Percentiles rank a stretch among this genome's conserved stretches.
Evolutionary conservation across 495 filamentous ascomycete species (phyloP).

Genomic region (Rhypophila decipiens): DNA sequence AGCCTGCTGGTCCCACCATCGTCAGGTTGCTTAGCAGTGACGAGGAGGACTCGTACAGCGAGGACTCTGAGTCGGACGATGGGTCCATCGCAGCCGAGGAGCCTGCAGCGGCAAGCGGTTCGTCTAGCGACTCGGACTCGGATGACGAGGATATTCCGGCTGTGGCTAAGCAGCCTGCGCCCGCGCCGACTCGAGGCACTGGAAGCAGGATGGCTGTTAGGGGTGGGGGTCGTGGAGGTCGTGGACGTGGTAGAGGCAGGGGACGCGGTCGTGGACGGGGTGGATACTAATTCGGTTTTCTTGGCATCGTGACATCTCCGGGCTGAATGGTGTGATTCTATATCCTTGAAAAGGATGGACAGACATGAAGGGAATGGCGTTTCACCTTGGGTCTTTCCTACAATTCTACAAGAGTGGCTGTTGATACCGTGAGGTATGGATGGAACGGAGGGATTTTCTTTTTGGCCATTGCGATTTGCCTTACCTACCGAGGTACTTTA

Average conservation of each 20-base stretch:
- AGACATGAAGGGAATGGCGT: too few species aligned
- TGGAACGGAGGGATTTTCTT: too few species aligned
- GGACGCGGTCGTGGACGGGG: conserved; percentile 1
- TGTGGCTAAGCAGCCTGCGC: not conserved
- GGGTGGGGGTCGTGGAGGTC: not conserved
- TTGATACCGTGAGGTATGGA: too few species aligned
- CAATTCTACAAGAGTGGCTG: too few species aligned
- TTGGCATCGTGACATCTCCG: too few species aligned
- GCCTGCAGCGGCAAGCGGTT: not conserved
- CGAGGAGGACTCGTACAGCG: conserved; percentile 13
- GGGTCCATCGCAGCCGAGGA: conserved; percentile 4
- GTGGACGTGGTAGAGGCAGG: conserved; percentile 11
- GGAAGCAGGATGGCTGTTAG: not conserved
- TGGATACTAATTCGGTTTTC: not conserved
- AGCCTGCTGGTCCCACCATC: conserved; percentile 19
- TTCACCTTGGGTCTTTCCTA: too few species aligned
- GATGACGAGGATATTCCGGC: conserved; percentile 27
- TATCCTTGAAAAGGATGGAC: too few species aligned
- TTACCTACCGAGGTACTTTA: too few species aligned
- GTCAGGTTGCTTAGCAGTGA: conserved; percentile 21
- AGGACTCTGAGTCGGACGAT: conserved; percentile 5
- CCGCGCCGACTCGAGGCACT: not conserved
- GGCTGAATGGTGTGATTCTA: too few species aligned
- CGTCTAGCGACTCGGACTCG: conserved; percentile 11
- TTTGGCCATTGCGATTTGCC: too few species aligned